Evolutionary conservation across 1,284 basidiomycete species (phyloP).

Genomic region (Coniferiporia sulphurascens): DNA sequence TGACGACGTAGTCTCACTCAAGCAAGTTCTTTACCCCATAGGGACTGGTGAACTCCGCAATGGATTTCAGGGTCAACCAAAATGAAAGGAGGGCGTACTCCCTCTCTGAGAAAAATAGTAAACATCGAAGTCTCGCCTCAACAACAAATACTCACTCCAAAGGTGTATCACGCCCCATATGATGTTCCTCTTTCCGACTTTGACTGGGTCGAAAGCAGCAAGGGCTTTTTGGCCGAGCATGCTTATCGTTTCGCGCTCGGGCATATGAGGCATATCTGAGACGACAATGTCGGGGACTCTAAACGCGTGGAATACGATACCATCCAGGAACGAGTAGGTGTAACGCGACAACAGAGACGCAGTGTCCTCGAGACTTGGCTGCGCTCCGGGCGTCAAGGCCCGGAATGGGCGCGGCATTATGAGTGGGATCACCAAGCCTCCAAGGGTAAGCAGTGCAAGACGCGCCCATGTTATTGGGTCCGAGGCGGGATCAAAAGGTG

Average conservation of each 20-base stretch:
- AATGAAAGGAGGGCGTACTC: too few species aligned
- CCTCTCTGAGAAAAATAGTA: too few species aligned
- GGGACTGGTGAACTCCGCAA: too few species aligned
- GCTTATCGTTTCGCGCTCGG: neutral
- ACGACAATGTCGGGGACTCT: conserved; percentile 15
- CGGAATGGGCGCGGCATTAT: conserved; percentile 41
- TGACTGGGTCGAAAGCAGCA: conserved; percentile 2
- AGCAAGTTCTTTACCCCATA: too few species aligned
- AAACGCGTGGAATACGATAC: conserved; percentile 14
- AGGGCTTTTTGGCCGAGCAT: neutral
- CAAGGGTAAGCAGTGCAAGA: conserved; percentile 36
- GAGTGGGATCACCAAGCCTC: conserved; percentile 40
- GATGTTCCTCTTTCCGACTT: conserved; percentile 14
- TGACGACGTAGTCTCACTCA: too few species aligned
- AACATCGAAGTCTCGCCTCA: too few species aligned
- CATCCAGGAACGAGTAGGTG: conserved; percentile 10
- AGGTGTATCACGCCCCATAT: neutral
- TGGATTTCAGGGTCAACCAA: too few species aligned
- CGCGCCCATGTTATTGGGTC: conserved; percentile 34
- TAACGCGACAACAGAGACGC: conserved; percentile 10
- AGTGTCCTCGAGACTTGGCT: conserved; percentile 14
- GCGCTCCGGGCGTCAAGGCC: conserved; percentile 35
- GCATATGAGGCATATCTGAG: conserved; percentile 15
- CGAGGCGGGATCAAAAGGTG: conserved; percentile 37
- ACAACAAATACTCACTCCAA: too few species aligned